phyloP scores from a whole-genome alignment of 805 yeast species.

The Hanseniaspora lachancei region DNA sequence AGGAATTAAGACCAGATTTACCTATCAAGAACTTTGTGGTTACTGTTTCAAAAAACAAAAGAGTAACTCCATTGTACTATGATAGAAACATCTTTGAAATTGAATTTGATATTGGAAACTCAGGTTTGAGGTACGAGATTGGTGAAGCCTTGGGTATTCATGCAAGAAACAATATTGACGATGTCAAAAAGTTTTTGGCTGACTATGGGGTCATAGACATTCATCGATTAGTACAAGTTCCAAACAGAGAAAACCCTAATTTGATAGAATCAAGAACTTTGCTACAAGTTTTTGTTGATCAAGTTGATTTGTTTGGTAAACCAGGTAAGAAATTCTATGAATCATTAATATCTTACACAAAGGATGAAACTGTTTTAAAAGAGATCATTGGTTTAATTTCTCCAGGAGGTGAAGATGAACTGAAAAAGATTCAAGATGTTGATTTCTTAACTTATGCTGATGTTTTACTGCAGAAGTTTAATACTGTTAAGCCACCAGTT shows the following conservation, averaged over 20 bases:
- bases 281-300: slow-evolving; percentile 66
- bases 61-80: slow-evolving; percentile 81
- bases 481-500: slow-evolving; percentile 66
- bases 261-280: slow-evolving; percentile 63
- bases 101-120: slow-evolving; percentile 82
- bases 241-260: slow-evolving; percentile 49
- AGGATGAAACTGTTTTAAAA: slow-evolving; percentile 53
- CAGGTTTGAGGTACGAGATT: slow-evolving; percentile 80
- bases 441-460: slow-evolving; percentile 74
- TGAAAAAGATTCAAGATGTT: slow-evolving; percentile 74
- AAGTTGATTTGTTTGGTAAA: slow-evolving; percentile 80
- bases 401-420: slow-evolving; percentile 69
- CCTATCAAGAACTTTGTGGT: slow-evolving; percentile 76
- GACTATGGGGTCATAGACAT: slow-evolving; percentile 56
- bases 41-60: slow-evolving; percentile 78
- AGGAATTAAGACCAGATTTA: slow-evolving; percentile 72
- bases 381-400: slow-evolving; percentile 52
- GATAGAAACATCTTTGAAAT: slow-evolving; percentile 93
- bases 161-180: slow-evolving; percentile 61
- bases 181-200: slow-evolving; percentile 55
- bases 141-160: slow-evolving; percentile 97
- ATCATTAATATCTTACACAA: slow-evolving; percentile 57
- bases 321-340: slow-evolving; percentile 94
- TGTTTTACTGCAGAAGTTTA: slow-evolving; percentile 54
- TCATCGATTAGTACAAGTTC: slow-evolving; percentile 53